These are phyloP conservation scores for Eleusine indica DNA, from an alignment of 176 grass and related monocot genomes.

Conservation along the genomic window DNA sequence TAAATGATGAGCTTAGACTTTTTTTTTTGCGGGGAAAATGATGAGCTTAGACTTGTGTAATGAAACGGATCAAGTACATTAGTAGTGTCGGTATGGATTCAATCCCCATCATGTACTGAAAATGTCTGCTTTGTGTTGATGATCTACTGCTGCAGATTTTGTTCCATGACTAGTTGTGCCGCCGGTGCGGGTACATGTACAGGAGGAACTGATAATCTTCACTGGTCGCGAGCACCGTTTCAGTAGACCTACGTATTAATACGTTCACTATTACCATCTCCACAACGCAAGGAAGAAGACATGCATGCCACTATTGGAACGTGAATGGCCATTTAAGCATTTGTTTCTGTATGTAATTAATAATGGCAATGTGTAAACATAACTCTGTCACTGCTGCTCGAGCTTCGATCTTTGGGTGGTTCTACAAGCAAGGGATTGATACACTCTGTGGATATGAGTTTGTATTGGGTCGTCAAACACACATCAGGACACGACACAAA, in stretches of 20 bases:
- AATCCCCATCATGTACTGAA: not conserved
- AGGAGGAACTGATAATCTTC: not conserved
- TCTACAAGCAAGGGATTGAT: not conserved
- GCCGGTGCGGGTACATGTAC: not conserved
- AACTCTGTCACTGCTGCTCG: not conserved
- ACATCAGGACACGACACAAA: too few species aligned
- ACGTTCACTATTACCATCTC: conserved; percentile 1
- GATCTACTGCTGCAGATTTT: conserved; percentile 29
- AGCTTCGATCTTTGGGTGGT: not conserved
- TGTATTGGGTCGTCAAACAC: too few species aligned
- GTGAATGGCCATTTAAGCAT: not conserved
- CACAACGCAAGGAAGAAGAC: not conserved
- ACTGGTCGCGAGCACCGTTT: conserved; percentile 14
- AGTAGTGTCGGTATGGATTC: not conserved
- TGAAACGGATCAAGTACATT: too few species aligned
- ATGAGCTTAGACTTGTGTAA: too few species aligned
- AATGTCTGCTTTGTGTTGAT: not conserved
- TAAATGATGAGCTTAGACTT: too few species aligned
- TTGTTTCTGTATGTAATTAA: not conserved
- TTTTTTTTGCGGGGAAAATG: too few species aligned
- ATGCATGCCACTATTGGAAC: not conserved
- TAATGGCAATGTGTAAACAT: not conserved
- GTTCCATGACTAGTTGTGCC: not conserved
- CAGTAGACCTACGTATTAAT: conserved; percentile 3
- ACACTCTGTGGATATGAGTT: not conserved